A percentile compares a stretch with the other conserved stretches of the same genome.
Evolutionary conservation across 768 basidiomycete genomes (phyloP).

Genomic region (Leccinum pellstonianum): DNA sequence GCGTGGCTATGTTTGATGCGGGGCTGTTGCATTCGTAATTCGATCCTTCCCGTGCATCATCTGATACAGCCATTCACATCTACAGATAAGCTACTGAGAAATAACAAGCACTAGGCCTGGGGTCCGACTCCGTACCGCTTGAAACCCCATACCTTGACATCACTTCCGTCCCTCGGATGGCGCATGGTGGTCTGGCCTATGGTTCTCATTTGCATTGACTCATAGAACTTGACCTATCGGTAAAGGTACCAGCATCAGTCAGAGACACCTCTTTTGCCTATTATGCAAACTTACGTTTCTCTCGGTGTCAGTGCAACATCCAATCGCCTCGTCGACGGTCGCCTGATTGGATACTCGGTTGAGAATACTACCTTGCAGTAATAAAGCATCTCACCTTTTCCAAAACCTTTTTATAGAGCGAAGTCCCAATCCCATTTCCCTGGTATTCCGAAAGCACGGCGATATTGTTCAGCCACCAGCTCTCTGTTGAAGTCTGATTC

Average conservation of each 20-base stretch:
- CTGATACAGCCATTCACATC: neutral
- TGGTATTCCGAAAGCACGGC: slow-evolving; percentile 3
- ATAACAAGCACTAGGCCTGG: neutral
- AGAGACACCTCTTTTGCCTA: neutral
- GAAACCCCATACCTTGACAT: neutral
- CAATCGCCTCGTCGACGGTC: neutral
- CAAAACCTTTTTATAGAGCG: neutral
- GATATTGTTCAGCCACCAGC: slow-evolving; percentile 8
- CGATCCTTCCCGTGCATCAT: neutral
- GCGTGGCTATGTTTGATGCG: neutral
- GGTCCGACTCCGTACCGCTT: neutral
- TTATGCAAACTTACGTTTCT: slow-evolving; percentile 1
- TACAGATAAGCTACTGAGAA: neutral
- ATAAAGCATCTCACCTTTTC: neutral
- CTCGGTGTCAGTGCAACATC: slow-evolving; percentile 1
- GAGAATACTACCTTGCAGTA: neutral
- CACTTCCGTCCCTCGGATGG: neutral
- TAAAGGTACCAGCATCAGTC: neutral
- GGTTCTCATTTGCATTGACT: neutral
- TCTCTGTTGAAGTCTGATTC: neutral
- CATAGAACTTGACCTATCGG: slow-evolving; percentile 4
- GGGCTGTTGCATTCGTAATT: neutral
- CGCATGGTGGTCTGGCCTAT: neutral
- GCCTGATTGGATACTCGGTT: neutral
- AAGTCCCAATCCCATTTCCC: slow-evolving; percentile 5